These are phyloP conservation scores for Fusarium succisae DNA, from an alignment of 2,329 filamentous ascomycete species.

Conservation along the genomic window DNA sequence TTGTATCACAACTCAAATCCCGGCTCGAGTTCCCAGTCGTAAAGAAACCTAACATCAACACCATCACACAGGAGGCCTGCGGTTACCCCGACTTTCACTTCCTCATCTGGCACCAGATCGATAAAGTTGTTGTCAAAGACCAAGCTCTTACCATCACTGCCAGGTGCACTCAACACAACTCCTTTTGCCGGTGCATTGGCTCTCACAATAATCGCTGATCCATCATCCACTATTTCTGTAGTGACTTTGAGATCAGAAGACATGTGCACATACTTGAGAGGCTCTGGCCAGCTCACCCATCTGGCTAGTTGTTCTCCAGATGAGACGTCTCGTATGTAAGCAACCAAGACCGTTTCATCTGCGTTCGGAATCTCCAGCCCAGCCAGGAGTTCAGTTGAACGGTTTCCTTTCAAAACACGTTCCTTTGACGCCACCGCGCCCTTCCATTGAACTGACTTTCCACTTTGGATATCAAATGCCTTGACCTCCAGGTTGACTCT, in stretches of 20 bases:
- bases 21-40: neutral
- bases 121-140: neutral
- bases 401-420: neutral
- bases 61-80: rapidly evolving
- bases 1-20: neutral
- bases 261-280: neutral
- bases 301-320: neutral
- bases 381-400: neutral
- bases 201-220: neutral
- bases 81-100: rapidly evolving
- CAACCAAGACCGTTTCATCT: neutral
- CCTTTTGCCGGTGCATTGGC: neutral
- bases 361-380: neutral
- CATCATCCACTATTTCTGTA: rapidly evolving
- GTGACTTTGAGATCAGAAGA: neutral
- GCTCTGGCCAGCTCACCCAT: conserved; percentile 15
- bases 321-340: neutral
- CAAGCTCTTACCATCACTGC: rapidly evolving
- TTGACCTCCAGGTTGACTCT: neutral
- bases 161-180: neutral
- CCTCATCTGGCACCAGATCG: neutral
- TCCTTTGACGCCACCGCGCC: rapidly evolving
- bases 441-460: rapidly evolving
- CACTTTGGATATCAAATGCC: neutral
- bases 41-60: neutral